Conservation (phyloP, 2,329 filamentous ascomycete species). For the Cordyceps sp. region DNA sequence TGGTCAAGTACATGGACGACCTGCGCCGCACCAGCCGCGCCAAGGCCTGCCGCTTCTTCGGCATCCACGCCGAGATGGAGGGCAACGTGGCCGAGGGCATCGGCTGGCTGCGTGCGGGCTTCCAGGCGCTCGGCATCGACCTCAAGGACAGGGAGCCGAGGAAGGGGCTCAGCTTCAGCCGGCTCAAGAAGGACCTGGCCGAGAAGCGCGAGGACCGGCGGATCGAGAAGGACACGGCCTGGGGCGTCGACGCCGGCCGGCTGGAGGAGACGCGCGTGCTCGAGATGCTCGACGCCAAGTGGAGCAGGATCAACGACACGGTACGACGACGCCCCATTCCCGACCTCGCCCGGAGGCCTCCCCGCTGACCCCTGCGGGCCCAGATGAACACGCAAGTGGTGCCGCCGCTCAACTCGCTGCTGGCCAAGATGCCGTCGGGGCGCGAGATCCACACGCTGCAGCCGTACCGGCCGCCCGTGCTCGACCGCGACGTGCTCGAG, state of each 20-base stretch:
- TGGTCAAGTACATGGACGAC: constrained; percentile 62
- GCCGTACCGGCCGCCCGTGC: constrained; percentile 44
- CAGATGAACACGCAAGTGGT: constrained; percentile 69
- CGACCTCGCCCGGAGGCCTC: too few species aligned
- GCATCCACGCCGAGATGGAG: constrained; percentile 70
- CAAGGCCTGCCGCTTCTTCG: constrained; percentile 80
- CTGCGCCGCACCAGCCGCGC: constrained; percentile 60
- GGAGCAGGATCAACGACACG: constrained; percentile 86
- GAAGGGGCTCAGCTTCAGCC: constrained; percentile 40
- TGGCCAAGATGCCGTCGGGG: constrained; percentile 72
- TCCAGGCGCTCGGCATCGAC: constrained; percentile 56
- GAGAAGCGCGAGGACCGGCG: constrained; percentile 68
- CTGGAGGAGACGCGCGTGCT: constrained; percentile 74
- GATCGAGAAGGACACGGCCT: constrained; percentile 54
- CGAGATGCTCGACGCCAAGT: constrained; percentile 75
- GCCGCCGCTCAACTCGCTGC: constrained; percentile 52
- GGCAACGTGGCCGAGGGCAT: constrained; percentile 73
- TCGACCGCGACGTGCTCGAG: constrained; percentile 50
- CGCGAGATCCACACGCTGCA: constrained; percentile 67
- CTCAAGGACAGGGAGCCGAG: constrained; percentile 22
- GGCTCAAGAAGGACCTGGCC: constrained; percentile 55
- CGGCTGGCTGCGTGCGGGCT: constrained; percentile 68
- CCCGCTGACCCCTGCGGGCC: constrained; percentile 3
- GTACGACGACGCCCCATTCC: constrained; percentile 32
- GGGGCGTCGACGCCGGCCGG: constrained; percentile 73